phyloP scores from a whole-genome alignment of 1,139 yeast species.

The Taphrina flavorubra region DNA sequence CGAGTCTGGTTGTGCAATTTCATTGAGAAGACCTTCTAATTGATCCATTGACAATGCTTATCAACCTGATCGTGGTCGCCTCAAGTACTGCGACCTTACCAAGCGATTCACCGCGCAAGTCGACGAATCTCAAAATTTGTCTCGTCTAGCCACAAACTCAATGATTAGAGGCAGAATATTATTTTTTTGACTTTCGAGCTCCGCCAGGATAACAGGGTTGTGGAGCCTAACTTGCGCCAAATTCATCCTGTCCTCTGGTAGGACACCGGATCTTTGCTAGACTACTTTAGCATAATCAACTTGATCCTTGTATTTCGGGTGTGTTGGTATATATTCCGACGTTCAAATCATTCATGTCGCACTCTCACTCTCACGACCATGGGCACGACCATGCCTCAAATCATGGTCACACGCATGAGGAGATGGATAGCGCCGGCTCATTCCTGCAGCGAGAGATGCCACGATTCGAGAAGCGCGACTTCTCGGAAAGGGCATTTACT shows the following conservation, averaged over 20 bases:
- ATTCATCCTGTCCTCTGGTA: background rate
- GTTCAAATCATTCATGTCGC: background rate
- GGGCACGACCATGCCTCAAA: conserved; percentile 5
- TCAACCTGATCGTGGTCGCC: no score
- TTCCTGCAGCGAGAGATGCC: conserved; percentile 41
- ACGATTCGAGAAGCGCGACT: conserved; percentile 36
- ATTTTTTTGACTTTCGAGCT: conserved; percentile 16
- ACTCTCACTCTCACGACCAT: conserved; percentile 20
- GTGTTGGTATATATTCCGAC: no score
- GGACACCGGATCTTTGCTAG: background rate
- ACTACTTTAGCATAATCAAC: background rate
- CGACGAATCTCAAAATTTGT: background rate
- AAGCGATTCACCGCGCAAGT: no score
- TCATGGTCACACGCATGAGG: conserved; percentile 38
- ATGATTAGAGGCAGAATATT: background rate
- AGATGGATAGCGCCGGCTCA: conserved; percentile 40
- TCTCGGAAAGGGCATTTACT: conserved; percentile 42
- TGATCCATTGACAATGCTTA: background rate
- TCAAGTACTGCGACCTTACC: no score
- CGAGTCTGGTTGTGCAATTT: conserved; percentile 44
- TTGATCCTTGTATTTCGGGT: background rate
- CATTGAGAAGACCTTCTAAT: conserved; percentile 16
- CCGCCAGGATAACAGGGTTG: background rate
- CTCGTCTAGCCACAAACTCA: background rate
- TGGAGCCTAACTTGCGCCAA: background rate